Percentiles rank a stretch among this genome's conserved stretches.
Evolutionary conservation across 345 rosid species (phyloP).

Genomic region (Acer saccharum): DNA sequence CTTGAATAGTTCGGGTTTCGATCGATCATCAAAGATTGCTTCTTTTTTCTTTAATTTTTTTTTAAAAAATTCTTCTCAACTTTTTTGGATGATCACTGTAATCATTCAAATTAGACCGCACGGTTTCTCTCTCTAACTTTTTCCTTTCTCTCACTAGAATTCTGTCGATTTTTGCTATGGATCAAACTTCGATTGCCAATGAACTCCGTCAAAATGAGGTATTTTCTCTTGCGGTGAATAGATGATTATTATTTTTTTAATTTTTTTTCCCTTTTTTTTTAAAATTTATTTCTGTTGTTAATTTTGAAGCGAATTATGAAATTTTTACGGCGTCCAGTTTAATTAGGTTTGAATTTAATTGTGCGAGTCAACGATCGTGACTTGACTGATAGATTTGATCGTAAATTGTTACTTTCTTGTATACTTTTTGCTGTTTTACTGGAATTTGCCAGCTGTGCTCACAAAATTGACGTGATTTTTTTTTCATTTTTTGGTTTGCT

Average conservation of each 20-base stretch:
- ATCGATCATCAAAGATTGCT: conserved; percentile 1
- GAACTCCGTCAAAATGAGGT: conserved; percentile 33
- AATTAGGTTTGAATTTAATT: not conserved
- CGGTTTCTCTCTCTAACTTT: not conserved
- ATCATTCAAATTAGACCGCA: not conserved
- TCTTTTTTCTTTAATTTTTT: not conserved
- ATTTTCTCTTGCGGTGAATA: not conserved
- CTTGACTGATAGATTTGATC: not conserved
- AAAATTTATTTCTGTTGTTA: not conserved
- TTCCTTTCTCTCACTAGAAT: conserved; percentile 6
- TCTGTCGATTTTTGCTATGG: not conserved
- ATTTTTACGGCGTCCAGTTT: not conserved
- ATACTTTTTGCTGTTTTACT: not conserved
- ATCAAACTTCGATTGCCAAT: conserved; percentile 13
- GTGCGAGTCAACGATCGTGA: conserved; percentile 4
- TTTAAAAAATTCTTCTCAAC: not conserved
- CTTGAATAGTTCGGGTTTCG: not conserved
- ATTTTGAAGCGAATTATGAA: not conserved
- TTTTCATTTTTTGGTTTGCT: not conserved
- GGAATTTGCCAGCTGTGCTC: not conserved
- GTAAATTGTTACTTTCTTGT: not conserved
- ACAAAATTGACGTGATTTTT: not conserved
- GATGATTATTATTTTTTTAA: not conserved
- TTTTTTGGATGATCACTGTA: not conserved
- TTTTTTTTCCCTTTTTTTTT: not conserved